Evolutionary conservation across 176 grass and related monocot species (phyloP).

Genomic region (Musa acuminata): DNA sequence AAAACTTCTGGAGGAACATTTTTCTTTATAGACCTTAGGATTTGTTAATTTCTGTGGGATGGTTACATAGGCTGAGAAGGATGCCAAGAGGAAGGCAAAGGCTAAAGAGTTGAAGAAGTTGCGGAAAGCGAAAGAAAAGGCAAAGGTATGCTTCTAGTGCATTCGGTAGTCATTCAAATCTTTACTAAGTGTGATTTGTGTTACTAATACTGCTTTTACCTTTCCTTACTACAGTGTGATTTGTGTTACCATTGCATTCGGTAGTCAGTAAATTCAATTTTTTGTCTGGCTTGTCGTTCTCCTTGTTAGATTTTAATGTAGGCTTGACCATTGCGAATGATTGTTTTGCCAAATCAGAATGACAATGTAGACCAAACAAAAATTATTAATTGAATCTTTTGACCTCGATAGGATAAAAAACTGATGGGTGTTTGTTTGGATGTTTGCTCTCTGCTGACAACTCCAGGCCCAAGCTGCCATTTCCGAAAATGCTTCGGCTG

Average conservation of each 20-base stretch:
- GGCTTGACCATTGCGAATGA: too few species aligned
- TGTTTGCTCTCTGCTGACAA: not conserved
- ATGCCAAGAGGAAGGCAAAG: constrained; percentile 90
- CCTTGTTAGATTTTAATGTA: too few species aligned
- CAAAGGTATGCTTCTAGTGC: constrained; percentile 35
- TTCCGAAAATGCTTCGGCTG: constrained; percentile 30
- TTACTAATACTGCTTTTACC: not conserved
- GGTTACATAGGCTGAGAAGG: constrained; percentile 65
- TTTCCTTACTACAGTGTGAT: too few species aligned
- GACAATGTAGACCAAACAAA: not conserved
- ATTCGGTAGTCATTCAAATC: not conserved
- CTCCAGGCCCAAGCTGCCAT: constrained; percentile 48
- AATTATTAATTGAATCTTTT: not conserved
- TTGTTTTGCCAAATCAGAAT: not conserved
- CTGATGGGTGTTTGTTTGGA: not conserved
- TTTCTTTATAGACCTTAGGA: not conserved
- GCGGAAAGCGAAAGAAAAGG: constrained; percentile 79
- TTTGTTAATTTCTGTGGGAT: not conserved
- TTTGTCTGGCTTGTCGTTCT: not conserved
- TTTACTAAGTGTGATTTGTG: too few species aligned
- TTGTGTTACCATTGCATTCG: not conserved
- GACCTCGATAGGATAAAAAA: not conserved
- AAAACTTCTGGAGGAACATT: not conserved
- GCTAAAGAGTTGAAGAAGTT: constrained; percentile 89
- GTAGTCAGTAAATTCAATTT: not conserved